Percentiles rank a stretch among this genome's conserved stretches.
Evolutionary conservation across 495 filamentous ascomycete genomes (phyloP).

Genomic region (Polyplosphaeria fusca): DNA sequence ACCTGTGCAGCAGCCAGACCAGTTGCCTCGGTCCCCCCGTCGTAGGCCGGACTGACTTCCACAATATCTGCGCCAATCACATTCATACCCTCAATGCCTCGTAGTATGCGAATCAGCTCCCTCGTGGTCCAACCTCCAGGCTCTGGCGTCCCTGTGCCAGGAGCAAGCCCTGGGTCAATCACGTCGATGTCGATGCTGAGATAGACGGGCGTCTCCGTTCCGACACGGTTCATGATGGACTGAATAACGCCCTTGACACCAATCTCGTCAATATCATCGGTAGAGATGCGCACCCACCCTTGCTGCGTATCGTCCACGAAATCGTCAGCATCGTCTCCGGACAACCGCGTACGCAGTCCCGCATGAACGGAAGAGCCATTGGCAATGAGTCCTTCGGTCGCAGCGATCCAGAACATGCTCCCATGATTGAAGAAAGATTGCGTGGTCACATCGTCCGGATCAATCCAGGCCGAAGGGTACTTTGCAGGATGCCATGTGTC

Average conservation of each 20-base stretch:
- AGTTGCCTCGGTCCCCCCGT: slow-evolving; percentile 48
- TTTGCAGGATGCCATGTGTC: slow-evolving; percentile 83
- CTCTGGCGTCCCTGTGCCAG: slow-evolving; percentile 54
- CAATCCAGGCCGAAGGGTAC: slow-evolving; percentile 69
- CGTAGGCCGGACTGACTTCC: slow-evolving; percentile 54
- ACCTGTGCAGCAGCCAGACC: slow-evolving; percentile 52
- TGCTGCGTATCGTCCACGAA: slow-evolving; percentile 56
- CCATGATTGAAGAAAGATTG: slow-evolving; percentile 79
- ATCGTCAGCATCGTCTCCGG: slow-evolving; percentile 62
- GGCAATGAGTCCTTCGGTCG: slow-evolving; percentile 67
- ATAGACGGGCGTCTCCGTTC: slow-evolving; percentile 44
- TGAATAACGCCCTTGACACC: slow-evolving; percentile 45
- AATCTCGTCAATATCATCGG: slow-evolving; percentile 52
- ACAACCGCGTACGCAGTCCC: slow-evolving; percentile 69
- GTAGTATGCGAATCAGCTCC: slow-evolving; percentile 50
- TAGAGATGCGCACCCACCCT: slow-evolving; percentile 46
- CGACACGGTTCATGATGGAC: slow-evolving; percentile 47
- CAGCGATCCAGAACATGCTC: slow-evolving; percentile 80
- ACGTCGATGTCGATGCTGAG: slow-evolving; percentile 53
- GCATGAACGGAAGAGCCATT: slow-evolving; percentile 71
- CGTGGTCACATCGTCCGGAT: slow-evolving; percentile 46
- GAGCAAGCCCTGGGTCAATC: slow-evolving; percentile 52
- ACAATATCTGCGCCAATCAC: slow-evolving; percentile 54
- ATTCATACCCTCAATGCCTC: slow-evolving; percentile 48
- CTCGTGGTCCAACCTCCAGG: slow-evolving; percentile 53